Evolutionary conservation across 2,329 filamentous ascomycete species (phyloP), one percentile per base, ranked within the genome.

Genomic region (Sporothrix brunneoviolacea): DNA sequence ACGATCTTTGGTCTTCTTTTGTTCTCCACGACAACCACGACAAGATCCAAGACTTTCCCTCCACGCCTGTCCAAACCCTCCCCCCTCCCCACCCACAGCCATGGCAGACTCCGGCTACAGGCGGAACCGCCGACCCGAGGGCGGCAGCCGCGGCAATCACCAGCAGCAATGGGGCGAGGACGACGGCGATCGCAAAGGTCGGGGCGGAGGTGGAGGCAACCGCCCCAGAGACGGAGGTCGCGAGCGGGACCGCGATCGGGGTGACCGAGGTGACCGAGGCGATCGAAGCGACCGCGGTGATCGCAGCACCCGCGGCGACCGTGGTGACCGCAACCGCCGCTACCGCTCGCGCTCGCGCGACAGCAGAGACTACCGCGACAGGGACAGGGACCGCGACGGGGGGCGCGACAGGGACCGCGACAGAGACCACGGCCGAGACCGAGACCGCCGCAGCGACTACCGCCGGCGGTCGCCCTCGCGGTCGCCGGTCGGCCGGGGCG

Each of bases 261-360:
- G 36, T 8, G 27, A 41, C 16, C 43, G 39, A 4, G 18, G 44
- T 3, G 51, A 46, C 8, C 45, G 30, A 12, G 21, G 27, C 13
- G 45, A 39, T 38, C 7, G 10, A 8, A 7, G 13, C 39, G 13
- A 28, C 40, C 16, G 40, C 16, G 41, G 4, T n/a, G n/a, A n/a
- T n/a, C 35, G 38, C 4, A 37, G 43, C 9, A 47, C 52, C 22
- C 47, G 46, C 19, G 43, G 49, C 33, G 24, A 38, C 7, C 28
- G 41, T 15, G 3, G 36, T 1, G 54, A 57, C 38, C 45, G 54
- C n/a, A 24, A 46, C 36, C 48, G 53, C 2, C 53, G 54, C 6
- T 52, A 54, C 19, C 50, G 57, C 9, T 52, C 53, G 4, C 54
- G 57, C 9, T 55, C 52, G 19, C 42, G 49, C 18, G 53, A 57